Conservation (phyloP, 75 land plant genomes). For the Pinus taeda region DNA sequence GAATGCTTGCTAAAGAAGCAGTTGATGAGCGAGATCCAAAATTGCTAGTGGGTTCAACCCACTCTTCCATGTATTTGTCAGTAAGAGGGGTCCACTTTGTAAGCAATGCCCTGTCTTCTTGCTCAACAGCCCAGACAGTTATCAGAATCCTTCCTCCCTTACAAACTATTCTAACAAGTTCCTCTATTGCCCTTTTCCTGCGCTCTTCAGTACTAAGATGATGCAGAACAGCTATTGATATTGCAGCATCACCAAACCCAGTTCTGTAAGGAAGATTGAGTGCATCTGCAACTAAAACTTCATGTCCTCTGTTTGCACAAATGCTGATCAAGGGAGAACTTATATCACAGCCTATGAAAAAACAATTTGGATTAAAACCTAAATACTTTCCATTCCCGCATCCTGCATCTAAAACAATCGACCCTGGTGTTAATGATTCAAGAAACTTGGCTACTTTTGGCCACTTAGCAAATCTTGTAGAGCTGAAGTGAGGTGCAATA, state of each 20-base stretch:
- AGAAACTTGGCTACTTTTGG: slow-evolving; percentile 88
- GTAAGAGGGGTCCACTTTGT: slow-evolving; percentile 92
- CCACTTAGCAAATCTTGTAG: slow-evolving; percentile 97
- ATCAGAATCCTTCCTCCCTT: slow-evolving; percentile 73
- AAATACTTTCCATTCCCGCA: slow-evolving; percentile 98
- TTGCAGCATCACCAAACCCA: slow-evolving; percentile 85
- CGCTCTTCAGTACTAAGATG: slow-evolving; percentile 90
- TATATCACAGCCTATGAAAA: slow-evolving; percentile 90
- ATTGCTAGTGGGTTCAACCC: slow-evolving; percentile 61
- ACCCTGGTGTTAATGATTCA: slow-evolving; percentile 58
- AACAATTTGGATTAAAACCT: slow-evolving; percentile 75
- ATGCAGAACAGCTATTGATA: slow-evolving; percentile 96
- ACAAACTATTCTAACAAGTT: slow-evolving; percentile 70
- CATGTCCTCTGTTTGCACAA: slow-evolving; percentile 79
- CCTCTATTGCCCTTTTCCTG: slow-evolving; percentile 79
- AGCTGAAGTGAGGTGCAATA: slow-evolving; percentile 96
- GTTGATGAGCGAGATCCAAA: slow-evolving; percentile 33
- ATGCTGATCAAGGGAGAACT: slow-evolving; percentile 76
- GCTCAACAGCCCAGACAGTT: slow-evolving; percentile 98
- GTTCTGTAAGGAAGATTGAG: slow-evolving; percentile 79
- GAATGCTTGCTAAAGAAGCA: slow-evolving; percentile 52
- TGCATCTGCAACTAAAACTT: slow-evolving; percentile 95
- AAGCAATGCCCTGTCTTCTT: slow-evolving; percentile 74
- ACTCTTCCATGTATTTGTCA: slow-evolving; percentile 73
- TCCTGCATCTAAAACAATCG: slow-evolving; percentile 84